Conservation (phyloP, 371 early-diverging fungal genomes). For the Funneliformis caledonium region DNA sequence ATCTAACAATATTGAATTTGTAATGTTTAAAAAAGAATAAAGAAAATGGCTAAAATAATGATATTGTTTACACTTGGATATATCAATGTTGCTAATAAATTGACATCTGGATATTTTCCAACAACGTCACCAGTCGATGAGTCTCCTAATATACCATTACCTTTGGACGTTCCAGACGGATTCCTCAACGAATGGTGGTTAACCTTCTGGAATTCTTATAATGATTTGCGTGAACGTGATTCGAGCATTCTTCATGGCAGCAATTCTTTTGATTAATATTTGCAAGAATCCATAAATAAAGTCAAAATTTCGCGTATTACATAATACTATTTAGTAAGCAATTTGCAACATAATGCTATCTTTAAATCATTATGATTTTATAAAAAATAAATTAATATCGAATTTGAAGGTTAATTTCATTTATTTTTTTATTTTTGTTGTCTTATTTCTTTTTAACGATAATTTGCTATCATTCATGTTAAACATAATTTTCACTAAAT, state of each 20-base stretch:
- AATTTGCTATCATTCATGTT: too few relatives aligned
- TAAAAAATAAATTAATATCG: too few relatives aligned
- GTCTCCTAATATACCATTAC: slow-evolving; percentile 9
- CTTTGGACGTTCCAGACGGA: slow-evolving; percentile 9
- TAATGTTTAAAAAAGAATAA: background rate
- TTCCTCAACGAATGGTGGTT: slow-evolving; percentile 11
- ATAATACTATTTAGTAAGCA: too few relatives aligned
- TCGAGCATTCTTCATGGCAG: background rate
- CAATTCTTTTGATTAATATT: background rate
- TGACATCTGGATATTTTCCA: background rate
- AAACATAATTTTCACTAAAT: too few relatives aligned
- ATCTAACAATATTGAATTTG: background rate
- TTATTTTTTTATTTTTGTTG: too few relatives aligned
- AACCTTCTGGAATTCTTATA: background rate
- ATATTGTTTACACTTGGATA: background rate
- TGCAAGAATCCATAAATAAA: too few relatives aligned
- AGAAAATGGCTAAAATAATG: background rate
- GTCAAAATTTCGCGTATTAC: too few relatives aligned
- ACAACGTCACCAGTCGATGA: background rate
- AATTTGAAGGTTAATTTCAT: too few relatives aligned
- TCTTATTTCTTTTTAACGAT: too few relatives aligned
- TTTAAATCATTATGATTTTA: too few relatives aligned
- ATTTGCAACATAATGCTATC: too few relatives aligned
- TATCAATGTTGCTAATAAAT: background rate
- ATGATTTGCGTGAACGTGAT: background rate